Percentiles rank a stretch among this genome's conserved stretches.
These are phyloP conservation scores for Sporisorium graminicola DNA, from an alignment of 1,284 basidiomycete genomes.

Conservation along the genomic window DNA sequence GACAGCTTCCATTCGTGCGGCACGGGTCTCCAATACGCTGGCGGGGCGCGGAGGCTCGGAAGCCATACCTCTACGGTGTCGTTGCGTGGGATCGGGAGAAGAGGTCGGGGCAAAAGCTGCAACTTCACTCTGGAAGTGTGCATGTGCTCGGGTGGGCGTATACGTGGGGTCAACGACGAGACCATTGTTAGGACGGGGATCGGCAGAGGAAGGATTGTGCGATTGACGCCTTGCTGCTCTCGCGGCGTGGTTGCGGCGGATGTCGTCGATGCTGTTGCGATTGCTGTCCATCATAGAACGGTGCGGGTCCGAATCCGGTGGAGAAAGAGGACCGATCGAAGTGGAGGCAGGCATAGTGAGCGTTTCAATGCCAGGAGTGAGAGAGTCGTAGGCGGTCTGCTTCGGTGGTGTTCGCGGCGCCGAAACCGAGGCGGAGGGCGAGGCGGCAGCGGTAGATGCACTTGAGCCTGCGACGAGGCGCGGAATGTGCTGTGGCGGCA, in stretches of 20 bases:
- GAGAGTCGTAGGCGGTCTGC: constrained; percentile 13
- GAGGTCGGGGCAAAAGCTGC: constrained; percentile 5
- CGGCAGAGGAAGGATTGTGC: constrained; percentile 20
- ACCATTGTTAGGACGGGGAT: constrained; percentile 21
- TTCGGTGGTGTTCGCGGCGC: constrained; percentile 30
- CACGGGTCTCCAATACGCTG: constrained; percentile 55
- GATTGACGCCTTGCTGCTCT: constrained; percentile 45
- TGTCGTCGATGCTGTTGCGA: constrained; percentile 61
- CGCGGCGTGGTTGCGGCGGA: constrained; percentile 59
- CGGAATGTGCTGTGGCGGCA: constrained; percentile 61
- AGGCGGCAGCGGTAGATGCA: neutral
- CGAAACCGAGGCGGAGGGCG: constrained; percentile 18
- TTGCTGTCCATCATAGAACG: constrained; percentile 61
- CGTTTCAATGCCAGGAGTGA: constrained; percentile 12
- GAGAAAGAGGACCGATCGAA: constrained; percentile 44
- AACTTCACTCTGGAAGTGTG: constrained; percentile 32
- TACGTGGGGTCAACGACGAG: constrained; percentile 24
- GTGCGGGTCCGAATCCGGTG: constrained; percentile 52
- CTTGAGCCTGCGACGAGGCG: constrained; percentile 30
- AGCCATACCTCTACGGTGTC: constrained; percentile 34
- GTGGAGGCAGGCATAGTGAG: constrained; percentile 29
- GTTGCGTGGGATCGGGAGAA: constrained; percentile 31
- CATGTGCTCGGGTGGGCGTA: constrained; percentile 28
- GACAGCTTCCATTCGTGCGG: constrained; percentile 35
- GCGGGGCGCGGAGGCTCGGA: constrained; percentile 52